Evolutionary conservation across 306 rosid species (phyloP).

Genomic region (Castanopsis chinensis): DNA sequence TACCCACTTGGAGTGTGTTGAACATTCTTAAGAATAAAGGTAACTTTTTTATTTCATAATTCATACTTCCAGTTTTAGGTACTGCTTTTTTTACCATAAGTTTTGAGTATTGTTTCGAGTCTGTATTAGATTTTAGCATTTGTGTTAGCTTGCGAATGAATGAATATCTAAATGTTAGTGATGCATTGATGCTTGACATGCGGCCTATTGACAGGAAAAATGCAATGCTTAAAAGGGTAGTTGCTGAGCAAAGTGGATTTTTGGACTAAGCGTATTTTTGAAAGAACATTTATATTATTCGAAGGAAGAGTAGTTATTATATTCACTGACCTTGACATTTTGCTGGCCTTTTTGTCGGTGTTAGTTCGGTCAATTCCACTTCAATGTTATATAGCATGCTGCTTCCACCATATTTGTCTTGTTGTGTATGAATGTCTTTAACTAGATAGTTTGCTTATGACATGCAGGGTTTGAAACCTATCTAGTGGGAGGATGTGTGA

Average conservation of each 20-base stretch:
- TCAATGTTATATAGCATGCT: constrained; percentile 1
- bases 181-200: not conserved
- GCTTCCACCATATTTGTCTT: not conserved
- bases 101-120: not conserved
- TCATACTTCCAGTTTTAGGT: no score
- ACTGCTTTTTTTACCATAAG: not conserved
- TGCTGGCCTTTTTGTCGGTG: not conserved
- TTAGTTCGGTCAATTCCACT: not conserved
- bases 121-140: not conserved
- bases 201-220: not conserved
- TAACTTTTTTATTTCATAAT: constrained; percentile 17
- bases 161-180: not conserved
- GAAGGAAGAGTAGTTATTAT: not conserved
- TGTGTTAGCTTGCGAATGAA: not conserved
- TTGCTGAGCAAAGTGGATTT: not conserved
- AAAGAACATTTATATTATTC: not conserved
- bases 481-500: constrained; percentile 96
- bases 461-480: constrained; percentile 79
- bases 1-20: constrained; percentile 30
- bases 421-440: constrained; percentile 5
- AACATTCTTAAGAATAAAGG: constrained; percentile 35
- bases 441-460: constrained; percentile 16
- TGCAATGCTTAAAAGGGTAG: not conserved
- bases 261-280: not conserved
- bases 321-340: not conserved